Base-by-base conservation (phyloP, 1,139 yeast genomes). In the Suhomyces atakaporum region DNA sequence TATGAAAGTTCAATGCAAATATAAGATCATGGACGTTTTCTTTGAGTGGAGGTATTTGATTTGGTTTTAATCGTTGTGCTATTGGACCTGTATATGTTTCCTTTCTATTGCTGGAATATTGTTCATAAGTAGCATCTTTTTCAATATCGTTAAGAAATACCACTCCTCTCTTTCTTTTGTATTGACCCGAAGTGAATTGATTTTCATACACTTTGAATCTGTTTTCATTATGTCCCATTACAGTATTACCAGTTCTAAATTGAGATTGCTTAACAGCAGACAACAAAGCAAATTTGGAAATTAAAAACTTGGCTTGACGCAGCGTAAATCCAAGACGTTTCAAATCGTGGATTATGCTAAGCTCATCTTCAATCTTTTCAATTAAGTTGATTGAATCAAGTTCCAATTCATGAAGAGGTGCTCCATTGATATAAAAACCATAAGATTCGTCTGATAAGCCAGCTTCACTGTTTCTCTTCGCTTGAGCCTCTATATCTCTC, bases 81-180 rank as follows among this genome's bases (percentile, higher is more conserved):
- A 38, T 54, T 19, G 45, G 57, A 1, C 56, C 59, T 21, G 64
- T 45, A 62, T 62, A 62, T 53, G 79, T 42, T 30, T 63, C 71
- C 4, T 59, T 46, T 18, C 79, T 60, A 40, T 80, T 69, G 1
- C 59, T 43, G 0, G 77, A 54, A 53, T 77, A 75, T 3, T 62
- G 56, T 2, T 57, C 51, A 55, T 86, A 90, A 25, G 64, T 66
- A 0, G 56, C 54, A 49, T 89, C 96, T 0, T 47, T 54, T 47
- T 82, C 95, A 9, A 92, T 62, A 58, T 92, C 84, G 51, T 90
- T 94, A 48, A 90, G 70, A 65, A 82, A 90, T 1, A 84, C 69
- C 6, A 90, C 75, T 0, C 79, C 77, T 11, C 68, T 65, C 25
- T 46, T 48, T 2, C 53, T 37, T 13, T 56, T 53, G 1, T 50